These are phyloP conservation scores for Clarireedia monteithiana DNA, from an alignment of 2,329 filamentous ascomycete genomes.

Conservation along the genomic window DNA sequence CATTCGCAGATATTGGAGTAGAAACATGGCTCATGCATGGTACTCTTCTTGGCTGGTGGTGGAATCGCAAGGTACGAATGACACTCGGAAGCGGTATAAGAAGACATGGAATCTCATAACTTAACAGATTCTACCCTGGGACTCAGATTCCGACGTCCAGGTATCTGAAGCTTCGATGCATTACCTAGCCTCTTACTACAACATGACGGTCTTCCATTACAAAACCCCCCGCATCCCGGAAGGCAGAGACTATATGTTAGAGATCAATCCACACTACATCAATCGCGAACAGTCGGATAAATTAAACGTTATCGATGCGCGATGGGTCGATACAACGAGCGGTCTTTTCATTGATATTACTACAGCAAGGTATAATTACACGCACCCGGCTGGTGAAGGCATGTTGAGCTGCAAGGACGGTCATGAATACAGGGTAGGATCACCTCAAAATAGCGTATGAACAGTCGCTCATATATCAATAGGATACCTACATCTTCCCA, in stretches of 20 bases:
- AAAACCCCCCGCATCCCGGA: conserved; percentile 27
- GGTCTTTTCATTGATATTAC: conserved; percentile 83
- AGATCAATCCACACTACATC: conserved; percentile 66
- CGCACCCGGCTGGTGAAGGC: conserved; percentile 35
- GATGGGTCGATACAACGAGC: conserved; percentile 71
- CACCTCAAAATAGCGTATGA: neutral
- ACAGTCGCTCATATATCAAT: conserved; percentile 6
- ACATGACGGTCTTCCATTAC: conserved; percentile 31
- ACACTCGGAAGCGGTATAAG: neutral
- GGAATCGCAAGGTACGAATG: conserved; percentile 45
- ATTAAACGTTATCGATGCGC: conserved; percentile 73
- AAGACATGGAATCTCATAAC: neutral
- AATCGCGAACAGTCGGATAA: conserved; percentile 56
- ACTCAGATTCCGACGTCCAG: conserved; percentile 65
- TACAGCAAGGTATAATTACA: conserved; percentile 44
- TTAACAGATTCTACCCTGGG: conserved; percentile 62
- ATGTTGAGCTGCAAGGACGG: conserved; percentile 44
- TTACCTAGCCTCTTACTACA: conserved; percentile 43
- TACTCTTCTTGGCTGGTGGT: conserved; percentile 82
- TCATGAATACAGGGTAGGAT: conserved; percentile 39
- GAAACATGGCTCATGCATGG: conserved; percentile 61
- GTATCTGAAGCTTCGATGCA: conserved; percentile 45
- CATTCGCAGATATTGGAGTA: conserved; percentile 50
- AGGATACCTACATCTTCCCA: conserved; percentile 57
- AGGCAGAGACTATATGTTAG: conserved; percentile 58